Evolutionary conservation across 148 eudicot genomes (phyloP).

Genomic region (Dianthus caryophyllus): DNA sequence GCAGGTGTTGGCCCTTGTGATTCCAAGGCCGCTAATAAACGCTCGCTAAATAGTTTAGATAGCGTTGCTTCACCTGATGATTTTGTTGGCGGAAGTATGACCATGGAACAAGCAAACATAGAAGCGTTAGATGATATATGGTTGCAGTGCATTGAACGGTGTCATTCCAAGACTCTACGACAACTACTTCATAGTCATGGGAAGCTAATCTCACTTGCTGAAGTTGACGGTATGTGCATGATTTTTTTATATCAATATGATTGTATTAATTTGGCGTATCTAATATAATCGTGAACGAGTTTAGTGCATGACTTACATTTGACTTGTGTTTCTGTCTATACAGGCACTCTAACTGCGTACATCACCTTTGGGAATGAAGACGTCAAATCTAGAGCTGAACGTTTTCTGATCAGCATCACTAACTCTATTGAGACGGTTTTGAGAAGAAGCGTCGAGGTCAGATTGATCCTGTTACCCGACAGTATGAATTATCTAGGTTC

Average conservation of each 20-base stretch:
- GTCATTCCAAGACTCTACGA: conserved; percentile 83
- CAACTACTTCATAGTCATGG: conserved; percentile 73
- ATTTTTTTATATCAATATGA: too few relatives aligned
- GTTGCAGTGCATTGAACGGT: conserved; percentile 74
- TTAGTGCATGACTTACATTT: conserved; percentile 5
- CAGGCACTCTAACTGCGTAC: conserved; percentile 80
- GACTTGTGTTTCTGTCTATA: conserved; percentile 8
- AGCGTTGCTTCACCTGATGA: conserved; percentile 33
- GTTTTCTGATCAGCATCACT: conserved; percentile 84
- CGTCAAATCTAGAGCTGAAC: conserved; percentile 76
- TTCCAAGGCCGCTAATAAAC: conserved; percentile 42
- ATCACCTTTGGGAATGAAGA: conserved; percentile 63
- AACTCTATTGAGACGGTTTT: conserved; percentile 75
- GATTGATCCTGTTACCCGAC: conserved; percentile 55
- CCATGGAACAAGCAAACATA: conserved; percentile 34
- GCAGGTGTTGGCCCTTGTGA: conserved; percentile 26
- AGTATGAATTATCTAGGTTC: conserved; percentile 25
- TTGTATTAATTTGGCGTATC: not conserved
- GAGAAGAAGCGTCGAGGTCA: conserved; percentile 66
- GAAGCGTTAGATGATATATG: conserved; percentile 67
- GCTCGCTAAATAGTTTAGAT: conserved; percentile 34
- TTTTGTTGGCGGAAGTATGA: conserved; percentile 24
- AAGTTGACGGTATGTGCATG: conserved; percentile 60
- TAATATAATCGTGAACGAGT: not conserved
- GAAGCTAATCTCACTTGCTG: conserved; percentile 73